Percentiles rank a stretch among this genome's conserved stretches.
These are phyloP conservation scores for Collybia nuda DNA, from an alignment of 768 basidiomycete species.

Conservation along the genomic window DNA sequence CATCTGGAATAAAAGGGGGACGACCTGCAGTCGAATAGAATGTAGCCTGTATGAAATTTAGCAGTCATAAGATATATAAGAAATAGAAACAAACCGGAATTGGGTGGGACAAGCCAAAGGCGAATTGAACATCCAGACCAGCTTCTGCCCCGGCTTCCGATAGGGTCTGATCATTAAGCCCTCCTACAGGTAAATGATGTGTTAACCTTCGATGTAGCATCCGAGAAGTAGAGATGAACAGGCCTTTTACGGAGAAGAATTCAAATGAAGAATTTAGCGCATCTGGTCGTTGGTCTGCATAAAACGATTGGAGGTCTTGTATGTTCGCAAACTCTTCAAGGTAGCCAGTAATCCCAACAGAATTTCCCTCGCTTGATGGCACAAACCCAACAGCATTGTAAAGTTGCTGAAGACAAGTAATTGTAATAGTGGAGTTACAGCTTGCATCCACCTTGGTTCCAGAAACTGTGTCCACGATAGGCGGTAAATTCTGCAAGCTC, in stretches of 20 bases:
- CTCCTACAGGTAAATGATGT: constrained; percentile 38
- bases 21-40: constrained; percentile 64
- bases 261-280: constrained; percentile 53
- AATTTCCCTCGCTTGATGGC: constrained; percentile 40
- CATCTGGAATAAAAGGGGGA: constrained; percentile 58
- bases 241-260: constrained; percentile 57
- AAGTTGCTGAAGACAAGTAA: constrained; percentile 52
- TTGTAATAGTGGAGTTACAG: constrained; percentile 51
- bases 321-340: constrained; percentile 53
- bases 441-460: constrained; percentile 42
- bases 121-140: constrained; percentile 67
- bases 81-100: constrained; percentile 32
- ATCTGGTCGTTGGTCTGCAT: constrained; percentile 42
- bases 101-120: constrained; percentile 62
- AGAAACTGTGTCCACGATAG: constrained; percentile 20
- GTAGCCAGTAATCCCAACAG: constrained; percentile 56
- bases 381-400: constrained; percentile 52
- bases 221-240: not conserved
- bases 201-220: constrained; percentile 7
- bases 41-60: constrained; percentile 28
- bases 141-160: constrained; percentile 61
- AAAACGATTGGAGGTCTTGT: constrained; percentile 53
- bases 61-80: not conserved
- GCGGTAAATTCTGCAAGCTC: constrained; percentile 7
- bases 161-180: constrained; percentile 57